phyloP scores from a whole-genome alignment of 2,329 filamentous ascomycete genomes.

The Colletotrichum tofieldiae region DNA sequence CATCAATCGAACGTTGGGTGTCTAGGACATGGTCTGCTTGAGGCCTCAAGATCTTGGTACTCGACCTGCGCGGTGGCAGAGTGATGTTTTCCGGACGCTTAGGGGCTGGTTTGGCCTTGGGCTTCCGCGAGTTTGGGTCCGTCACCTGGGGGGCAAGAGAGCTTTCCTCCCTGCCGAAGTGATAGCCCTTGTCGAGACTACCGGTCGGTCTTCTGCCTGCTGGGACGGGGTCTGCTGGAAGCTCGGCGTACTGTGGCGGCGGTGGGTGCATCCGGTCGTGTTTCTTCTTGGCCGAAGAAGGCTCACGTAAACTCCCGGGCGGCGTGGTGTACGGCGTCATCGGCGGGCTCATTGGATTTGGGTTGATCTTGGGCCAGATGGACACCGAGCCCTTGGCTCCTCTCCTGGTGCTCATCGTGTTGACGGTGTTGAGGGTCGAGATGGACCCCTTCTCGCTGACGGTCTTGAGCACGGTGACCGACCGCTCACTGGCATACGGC shows the following conservation, averaged over 20 bases:
- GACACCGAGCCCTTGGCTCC: constrained; percentile 34
- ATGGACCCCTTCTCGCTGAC: constrained; percentile 55
- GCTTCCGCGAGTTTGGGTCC: background rate
- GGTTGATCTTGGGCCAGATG: constrained; percentile 42
- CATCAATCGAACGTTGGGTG: constrained; percentile 28
- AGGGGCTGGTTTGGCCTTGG: constrained; percentile 2
- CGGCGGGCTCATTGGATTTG: constrained; percentile 36
- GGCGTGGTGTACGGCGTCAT: constrained; percentile 41
- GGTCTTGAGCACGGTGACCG: constrained; percentile 53
- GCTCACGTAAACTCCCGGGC: constrained; percentile 29
- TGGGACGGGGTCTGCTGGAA: constrained; percentile 30
- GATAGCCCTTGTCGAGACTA: constrained; percentile 21
- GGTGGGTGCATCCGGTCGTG: constrained; percentile 17
- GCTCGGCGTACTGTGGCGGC: constrained; percentile 37
- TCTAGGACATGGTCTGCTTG: background rate
- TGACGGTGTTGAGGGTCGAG: constrained; percentile 39
- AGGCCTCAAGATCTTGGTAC: constrained; percentile 12
- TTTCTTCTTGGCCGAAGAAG: constrained; percentile 20
- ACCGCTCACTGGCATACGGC: constrained; percentile 43
- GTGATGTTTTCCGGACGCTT: constrained; percentile 34
- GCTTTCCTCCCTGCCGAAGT: background rate
- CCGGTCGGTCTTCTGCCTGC: constrained; percentile 27
- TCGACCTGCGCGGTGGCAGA: constrained; percentile 23
- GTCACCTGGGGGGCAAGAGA: background rate
- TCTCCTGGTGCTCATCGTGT: constrained; percentile 29